Evolutionary conservation across 1,284 basidiomycete genomes (phyloP).

Genomic region (Thelephora terrestris): DNA sequence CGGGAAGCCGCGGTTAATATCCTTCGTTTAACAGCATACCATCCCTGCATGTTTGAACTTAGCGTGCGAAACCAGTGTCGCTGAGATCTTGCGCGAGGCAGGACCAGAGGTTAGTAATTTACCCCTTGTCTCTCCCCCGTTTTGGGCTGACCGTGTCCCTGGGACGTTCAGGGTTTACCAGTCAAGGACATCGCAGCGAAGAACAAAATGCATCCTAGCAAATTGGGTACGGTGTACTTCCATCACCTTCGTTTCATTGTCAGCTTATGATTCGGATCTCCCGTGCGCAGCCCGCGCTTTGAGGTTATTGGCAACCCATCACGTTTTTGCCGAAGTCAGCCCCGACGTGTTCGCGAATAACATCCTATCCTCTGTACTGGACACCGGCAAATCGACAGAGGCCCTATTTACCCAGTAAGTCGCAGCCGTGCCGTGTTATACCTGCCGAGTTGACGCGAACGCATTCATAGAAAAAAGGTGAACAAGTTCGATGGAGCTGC

Average conservation of each 20-base stretch:
- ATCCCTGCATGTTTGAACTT: slow-evolving; percentile 16
- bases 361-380: slow-evolving; percentile 29
- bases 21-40: slow-evolving; percentile 5
- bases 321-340: slow-evolving; percentile 31
- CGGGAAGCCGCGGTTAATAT: not conserved
- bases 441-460: not conserved
- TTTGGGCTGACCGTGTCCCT: not conserved
- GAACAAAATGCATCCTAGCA: slow-evolving; percentile 19
- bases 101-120: slow-evolving; percentile 20
- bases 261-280: not conserved
- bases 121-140: not conserved
- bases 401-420: slow-evolving; percentile 22
- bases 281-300: slow-evolving; percentile 24
- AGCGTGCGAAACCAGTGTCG: slow-evolving; percentile 24
- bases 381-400: slow-evolving; percentile 28
- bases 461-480: not conserved
- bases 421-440: slow-evolving; percentile 3
- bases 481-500: slow-evolving; percentile 19
- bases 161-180: slow-evolving; percentile 20
- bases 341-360: slow-evolving; percentile 35
- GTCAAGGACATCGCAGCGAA: slow-evolving; percentile 25
- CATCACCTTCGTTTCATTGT: not conserved
- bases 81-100: slow-evolving; percentile 29
- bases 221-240: slow-evolving; percentile 21
- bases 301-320: slow-evolving; percentile 28